Conservation (phyloP, 2,329 filamentous ascomycete genomes). For the Verticillium alfalfae region DNA sequence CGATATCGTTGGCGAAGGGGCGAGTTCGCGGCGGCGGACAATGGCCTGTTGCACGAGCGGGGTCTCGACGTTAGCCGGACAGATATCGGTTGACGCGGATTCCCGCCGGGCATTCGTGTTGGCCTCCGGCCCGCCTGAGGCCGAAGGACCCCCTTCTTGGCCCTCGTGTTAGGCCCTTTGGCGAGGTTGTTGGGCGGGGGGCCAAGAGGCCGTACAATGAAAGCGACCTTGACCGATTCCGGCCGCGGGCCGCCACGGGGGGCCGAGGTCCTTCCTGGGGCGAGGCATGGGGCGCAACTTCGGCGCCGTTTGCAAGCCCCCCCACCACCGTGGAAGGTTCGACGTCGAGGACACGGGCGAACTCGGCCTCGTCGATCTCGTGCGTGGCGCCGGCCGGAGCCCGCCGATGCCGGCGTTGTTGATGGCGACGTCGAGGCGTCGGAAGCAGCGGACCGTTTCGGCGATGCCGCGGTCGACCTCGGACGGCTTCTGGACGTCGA, state of each 20-base stretch:
- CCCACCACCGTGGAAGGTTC: slow-evolving; percentile 51
- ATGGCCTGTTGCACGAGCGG: slow-evolving; percentile 24
- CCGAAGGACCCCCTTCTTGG: slow-evolving; percentile 51
- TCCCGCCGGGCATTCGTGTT: slow-evolving; percentile 42
- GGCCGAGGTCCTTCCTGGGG: slow-evolving; percentile 40
- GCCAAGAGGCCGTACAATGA: slow-evolving; percentile 44
- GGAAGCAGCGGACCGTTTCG: slow-evolving; percentile 36
- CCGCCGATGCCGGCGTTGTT: slow-evolving; percentile 50
- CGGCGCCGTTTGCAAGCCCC: too few relatives aligned
- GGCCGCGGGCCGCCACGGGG: too few relatives aligned
- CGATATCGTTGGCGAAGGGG: slow-evolving; percentile 32
- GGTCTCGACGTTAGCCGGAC: slow-evolving; percentile 43
- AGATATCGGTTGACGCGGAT: slow-evolving; percentile 62
- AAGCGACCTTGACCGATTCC: too few relatives aligned
- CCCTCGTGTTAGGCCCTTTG: slow-evolving; percentile 44
- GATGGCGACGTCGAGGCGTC: slow-evolving; percentile 48
- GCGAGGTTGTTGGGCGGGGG: slow-evolving; percentile 24
- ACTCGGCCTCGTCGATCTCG: slow-evolving; percentile 39
- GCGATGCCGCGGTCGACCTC: slow-evolving; percentile 35
- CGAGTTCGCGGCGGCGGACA: slow-evolving; percentile 15
- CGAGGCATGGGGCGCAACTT: slow-evolving; percentile 46
- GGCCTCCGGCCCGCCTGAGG: slow-evolving; percentile 49
- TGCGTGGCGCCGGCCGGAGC: slow-evolving; percentile 34
- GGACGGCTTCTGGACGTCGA: slow-evolving; percentile 38
- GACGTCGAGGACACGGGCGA: slow-evolving; percentile 42